Evolutionary conservation across 139 green algal species (phyloP).

Genomic region (Prasinococcaceae sp.): DNA sequence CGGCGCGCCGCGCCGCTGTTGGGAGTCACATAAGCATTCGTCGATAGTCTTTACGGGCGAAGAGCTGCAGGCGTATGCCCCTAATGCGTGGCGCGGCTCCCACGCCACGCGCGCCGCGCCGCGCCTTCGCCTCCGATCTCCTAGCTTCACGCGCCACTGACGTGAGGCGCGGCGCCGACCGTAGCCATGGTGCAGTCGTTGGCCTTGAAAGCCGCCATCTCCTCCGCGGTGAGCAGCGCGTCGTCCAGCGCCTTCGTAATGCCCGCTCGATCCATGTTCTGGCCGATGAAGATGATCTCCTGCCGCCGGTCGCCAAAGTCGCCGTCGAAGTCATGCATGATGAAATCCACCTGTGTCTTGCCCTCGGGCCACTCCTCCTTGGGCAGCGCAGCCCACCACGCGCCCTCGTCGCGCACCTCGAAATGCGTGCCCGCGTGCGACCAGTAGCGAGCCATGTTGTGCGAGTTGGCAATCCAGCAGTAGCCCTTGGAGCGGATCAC

Average conservation of each 20-base stretch:
- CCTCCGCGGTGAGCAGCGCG: background rate
- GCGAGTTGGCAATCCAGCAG: conserved; percentile 72
- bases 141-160: too few relatives aligned
- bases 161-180: too few relatives aligned
- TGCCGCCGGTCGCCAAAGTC: conserved; percentile 62
- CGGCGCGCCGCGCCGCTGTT: too few relatives aligned
- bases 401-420: conserved; percentile 80
- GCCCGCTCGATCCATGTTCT: conserved; percentile 49
- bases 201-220: too few relatives aligned
- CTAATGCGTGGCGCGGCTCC: too few relatives aligned
- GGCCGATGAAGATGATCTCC: conserved; percentile 89
- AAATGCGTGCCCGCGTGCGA: conserved; percentile 83
- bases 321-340: conserved; percentile 52
- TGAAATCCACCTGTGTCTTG: conserved; percentile 34
- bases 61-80: too few relatives aligned
- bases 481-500: conserved; percentile 73
- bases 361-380: conserved; percentile 61
- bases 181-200: too few relatives aligned
- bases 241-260: background rate
- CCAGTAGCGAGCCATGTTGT: conserved; percentile 82
- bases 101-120: too few relatives aligned
- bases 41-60: too few relatives aligned
- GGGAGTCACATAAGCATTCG: too few relatives aligned
- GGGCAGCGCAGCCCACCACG: conserved; percentile 65
- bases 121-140: too few relatives aligned